These are phyloP conservation scores for Prunus mongolica DNA, from an alignment of 306 rosid genomes.

Conservation along the genomic window DNA sequence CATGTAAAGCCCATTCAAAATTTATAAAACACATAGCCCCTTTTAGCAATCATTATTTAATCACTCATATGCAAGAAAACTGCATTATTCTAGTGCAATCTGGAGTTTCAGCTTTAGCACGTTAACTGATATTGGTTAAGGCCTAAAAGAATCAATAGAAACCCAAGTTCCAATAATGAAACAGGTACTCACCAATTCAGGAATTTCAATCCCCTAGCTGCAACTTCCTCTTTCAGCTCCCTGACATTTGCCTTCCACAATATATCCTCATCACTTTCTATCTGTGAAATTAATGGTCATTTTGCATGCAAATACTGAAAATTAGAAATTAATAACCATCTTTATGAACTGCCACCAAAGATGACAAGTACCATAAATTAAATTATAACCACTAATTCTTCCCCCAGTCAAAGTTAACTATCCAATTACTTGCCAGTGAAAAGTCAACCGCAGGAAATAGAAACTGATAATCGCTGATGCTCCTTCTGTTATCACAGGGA, in stretches of 20 bases:
- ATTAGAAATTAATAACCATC: background rate
- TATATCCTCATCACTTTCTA: constrained; percentile 72
- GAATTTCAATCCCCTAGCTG: constrained; percentile 71
- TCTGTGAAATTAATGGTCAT: constrained; percentile 42
- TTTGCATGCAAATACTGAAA: constrained; percentile 23
- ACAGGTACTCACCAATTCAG: constrained; percentile 58
- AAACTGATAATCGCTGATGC: constrained; percentile 34
- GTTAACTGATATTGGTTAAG: background rate
- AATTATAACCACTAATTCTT: constrained; percentile 9
- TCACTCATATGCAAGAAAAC: background rate
- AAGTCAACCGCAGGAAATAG: constrained; percentile 44
- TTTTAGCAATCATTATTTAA: background rate
- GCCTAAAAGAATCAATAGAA: constrained; percentile 13
- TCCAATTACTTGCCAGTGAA: constrained; percentile 38
- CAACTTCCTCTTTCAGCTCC: constrained; percentile 83
- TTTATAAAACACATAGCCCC: background rate
- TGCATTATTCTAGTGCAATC: background rate
- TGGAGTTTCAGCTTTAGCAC: background rate
- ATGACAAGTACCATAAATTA: constrained; percentile 24
- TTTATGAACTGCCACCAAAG: constrained; percentile 20
- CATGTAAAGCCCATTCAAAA: background rate
- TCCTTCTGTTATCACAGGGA: constrained; percentile 44
- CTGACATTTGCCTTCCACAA: constrained; percentile 72
- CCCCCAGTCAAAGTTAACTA: background rate
- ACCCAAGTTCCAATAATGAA: constrained; percentile 4